These are phyloP conservation scores for Melanogaster broomeanus DNA, from an alignment of 768 basidiomycete species.

Conservation along the genomic window DNA sequence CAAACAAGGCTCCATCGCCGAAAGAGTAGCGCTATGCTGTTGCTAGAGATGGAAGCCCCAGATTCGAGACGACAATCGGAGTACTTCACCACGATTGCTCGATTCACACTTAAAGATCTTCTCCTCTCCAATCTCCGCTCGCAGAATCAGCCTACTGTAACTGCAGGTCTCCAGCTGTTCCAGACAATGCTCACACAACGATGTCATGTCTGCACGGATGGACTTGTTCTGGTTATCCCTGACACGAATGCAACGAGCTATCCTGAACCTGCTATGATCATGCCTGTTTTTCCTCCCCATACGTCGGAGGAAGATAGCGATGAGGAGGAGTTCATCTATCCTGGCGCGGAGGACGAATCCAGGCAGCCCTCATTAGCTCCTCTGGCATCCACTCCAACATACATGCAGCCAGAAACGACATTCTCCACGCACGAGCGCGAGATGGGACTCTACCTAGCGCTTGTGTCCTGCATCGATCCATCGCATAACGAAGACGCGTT, in stretches of 20 bases:
- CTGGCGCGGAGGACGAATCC: constrained; percentile 26
- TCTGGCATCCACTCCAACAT: constrained; percentile 34
- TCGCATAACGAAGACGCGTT: constrained; percentile 68
- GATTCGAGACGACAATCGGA: constrained; percentile 68
- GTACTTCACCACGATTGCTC: constrained; percentile 85
- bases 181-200: constrained; percentile 73
- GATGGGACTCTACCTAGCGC: constrained; percentile 75
- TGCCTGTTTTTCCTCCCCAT: constrained; percentile 19
- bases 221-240: constrained; percentile 68
- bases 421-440: constrained; percentile 83
- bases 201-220: constrained; percentile 62
- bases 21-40: constrained; percentile 88
- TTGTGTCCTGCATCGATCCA: constrained; percentile 78
- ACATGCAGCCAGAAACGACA: constrained; percentile 69
- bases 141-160: constrained; percentile 59
- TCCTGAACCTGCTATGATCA: constrained; percentile 55
- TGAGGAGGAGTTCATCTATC: constrained; percentile 51
- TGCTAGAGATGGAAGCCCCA: constrained; percentile 84
- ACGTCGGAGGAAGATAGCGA: constrained; percentile 46
- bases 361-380: constrained; percentile 16
- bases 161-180: constrained; percentile 80
- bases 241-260: constrained; percentile 77
- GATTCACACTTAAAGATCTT: constrained; percentile 91
- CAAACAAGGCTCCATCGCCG: constrained; percentile 54
- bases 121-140: constrained; percentile 79